Evolutionary conservation across 495 filamentous ascomycete genomes (phyloP), one percentile per base, ranked within the genome.

Genomic region (Penicillium crystallinum): DNA sequence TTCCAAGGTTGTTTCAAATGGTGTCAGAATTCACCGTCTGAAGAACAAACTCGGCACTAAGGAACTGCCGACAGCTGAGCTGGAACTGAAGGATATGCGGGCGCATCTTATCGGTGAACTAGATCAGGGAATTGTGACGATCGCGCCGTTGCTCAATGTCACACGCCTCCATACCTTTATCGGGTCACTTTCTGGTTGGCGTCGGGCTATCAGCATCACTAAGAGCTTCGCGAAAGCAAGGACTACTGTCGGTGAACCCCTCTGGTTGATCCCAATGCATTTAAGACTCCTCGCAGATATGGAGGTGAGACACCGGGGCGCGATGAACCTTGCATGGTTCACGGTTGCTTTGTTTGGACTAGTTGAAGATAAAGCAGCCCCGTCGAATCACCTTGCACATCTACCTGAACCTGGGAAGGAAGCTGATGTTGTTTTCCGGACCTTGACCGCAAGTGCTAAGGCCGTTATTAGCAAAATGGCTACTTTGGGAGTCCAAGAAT

Each of bases 1-100:
- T 0, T 33, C 64, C 4, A 62, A 55, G 9, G 56, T 70, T 19
- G 52, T 72, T 2, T 80, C 72, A 2, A 91, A 90, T 85, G 18
- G 69, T 2, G 72, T 90, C 30, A 73, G 71, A 36, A 86, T 89
- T 59, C 79, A 82, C 38, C 79, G 84, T 1, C 67, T 89, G 23
- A 89, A 89, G 60, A 77, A 78, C 57, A 89, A 89, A 54, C 71
- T 89, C 27, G 87, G 87, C 35, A 88, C 87, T 0, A 81, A 80
- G 44, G 69, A 82, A 18, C 62, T 89, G 0, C 87, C 86, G 0
- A 89, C 86, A 0, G 87, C 85, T 0, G 87, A 90, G 54, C 71
- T 89, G 12, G 82, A 85, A 41, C 69, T 90, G 1, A 69, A 71
- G 14, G 76, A 73, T 19, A 82, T 80, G 68, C 77, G 87, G 17